Base-by-base conservation (phyloP, 208 protist species). In the Acanthamoeba lugdunensis region DNA sequence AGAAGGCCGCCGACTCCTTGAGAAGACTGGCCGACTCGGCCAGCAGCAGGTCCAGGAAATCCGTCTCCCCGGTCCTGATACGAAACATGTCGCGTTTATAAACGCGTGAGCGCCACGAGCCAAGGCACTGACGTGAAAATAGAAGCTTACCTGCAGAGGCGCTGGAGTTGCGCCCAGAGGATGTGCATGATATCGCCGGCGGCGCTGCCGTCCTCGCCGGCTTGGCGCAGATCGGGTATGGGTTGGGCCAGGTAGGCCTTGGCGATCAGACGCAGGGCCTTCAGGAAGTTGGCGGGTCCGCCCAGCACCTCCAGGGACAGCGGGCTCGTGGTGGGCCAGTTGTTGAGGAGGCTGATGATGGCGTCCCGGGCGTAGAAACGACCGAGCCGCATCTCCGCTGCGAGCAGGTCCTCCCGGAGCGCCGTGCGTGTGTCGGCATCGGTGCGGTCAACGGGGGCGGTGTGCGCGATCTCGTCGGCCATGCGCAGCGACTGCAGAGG, bases 341-440 rank as follows among this genome's bases (percentile, higher is more conserved):
- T 88, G 16, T 88, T 88, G 52, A 88, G 52, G 28, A 88, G 52
- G 79, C 79, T 88, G 79, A 88, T 88, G 79, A 88, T 63, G 50
- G 79, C 45, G 21, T 88, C 79, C 50, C 79, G 7, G 50, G 79
- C 79, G 30, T 88, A 88, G 50, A 88, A 63, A 28, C 52, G 79
- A 33, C 79, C 79, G 7, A 88, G 79, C 50, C 52, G 79, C 79
- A 88, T 65, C 52, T 88, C 79, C 13, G 52, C 79, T 37, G 18
- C 52, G 28, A 88, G 13, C 16, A 88, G 50, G 18, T 63, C 52
- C 52, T 56, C 45, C 8, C 79, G 79, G 13, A 88, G 79, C 16
- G 50, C 30, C 79, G 16, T 4, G 67, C 67, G 25, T 1, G 67
- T 9, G 30, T 73, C 67, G 13, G 28, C 67, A 11, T 30, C 67